Percentiles rank a stretch among this genome's conserved stretches.
Conservation (phyloP, 352 stramenopile genomes). For the Aphanomyces cochlioides region DNA sequence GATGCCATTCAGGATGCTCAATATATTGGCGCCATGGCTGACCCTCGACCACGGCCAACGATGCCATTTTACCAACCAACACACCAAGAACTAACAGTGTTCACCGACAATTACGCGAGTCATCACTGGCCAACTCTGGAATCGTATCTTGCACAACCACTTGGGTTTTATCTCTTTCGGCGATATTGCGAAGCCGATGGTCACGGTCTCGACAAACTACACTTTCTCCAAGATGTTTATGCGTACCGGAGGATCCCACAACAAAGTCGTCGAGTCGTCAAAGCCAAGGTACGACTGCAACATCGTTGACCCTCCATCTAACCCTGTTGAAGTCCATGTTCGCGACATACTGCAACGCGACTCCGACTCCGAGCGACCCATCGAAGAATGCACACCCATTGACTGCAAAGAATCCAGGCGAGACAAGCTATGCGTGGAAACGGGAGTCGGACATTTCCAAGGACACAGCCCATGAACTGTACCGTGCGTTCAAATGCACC, state of each 20-base stretch:
- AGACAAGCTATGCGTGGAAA: constrained; percentile 28
- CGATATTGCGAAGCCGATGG: constrained; percentile 64
- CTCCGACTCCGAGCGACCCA: constrained; percentile 12
- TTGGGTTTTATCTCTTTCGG: constrained; percentile 78
- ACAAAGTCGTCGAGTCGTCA: constrained; percentile 43
- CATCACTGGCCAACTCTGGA: constrained; percentile 63
- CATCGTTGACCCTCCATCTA: constrained; percentile 38
- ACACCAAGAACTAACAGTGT: constrained; percentile 57
- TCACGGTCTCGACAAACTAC: constrained; percentile 53
- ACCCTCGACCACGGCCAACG: constrained; percentile 60
- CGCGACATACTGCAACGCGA: constrained; percentile 20
- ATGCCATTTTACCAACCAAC: constrained; percentile 72
- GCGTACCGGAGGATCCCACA: constrained; percentile 53
- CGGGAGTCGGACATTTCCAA: constrained; percentile 17
- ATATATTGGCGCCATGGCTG: constrained; percentile 83
- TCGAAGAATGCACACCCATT: constrained; percentile 17
- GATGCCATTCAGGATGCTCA: constrained; percentile 87
- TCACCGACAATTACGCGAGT: constrained; percentile 56
- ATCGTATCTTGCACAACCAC: constrained; percentile 66
- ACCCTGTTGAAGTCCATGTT: neutral
- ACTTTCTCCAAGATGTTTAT: constrained; percentile 72
- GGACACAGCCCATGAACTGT: neutral
- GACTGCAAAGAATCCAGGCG: constrained; percentile 10
- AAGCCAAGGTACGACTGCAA: constrained; percentile 60
- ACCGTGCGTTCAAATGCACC: constrained; percentile 21